Evolutionary conservation across 805 yeast species (phyloP), one percentile per base, ranked within the genome.

Genomic region (Candida pseudofarinosa): DNA sequence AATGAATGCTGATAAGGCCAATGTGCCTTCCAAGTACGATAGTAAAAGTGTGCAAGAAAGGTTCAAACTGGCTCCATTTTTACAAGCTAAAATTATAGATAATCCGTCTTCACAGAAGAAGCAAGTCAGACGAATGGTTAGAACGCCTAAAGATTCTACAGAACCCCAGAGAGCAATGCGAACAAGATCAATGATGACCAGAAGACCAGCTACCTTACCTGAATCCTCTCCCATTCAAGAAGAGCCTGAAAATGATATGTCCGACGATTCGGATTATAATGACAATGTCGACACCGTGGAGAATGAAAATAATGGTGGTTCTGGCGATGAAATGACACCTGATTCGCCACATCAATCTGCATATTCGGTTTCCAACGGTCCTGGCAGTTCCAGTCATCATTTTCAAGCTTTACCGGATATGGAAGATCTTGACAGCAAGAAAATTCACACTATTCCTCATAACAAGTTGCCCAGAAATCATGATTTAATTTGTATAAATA

Each of bases 21-120:
- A 62, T 41, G 55, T 60, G 4, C 55, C 73, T 3, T 64, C 73
- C 12, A 61, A 57, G 38, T 67, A 66, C 49, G 73, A 69, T 46
- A 59, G 62, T 45, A 67, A 69, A 41, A 61, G 67, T 39, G 65
- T 70, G 20, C 71, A 65, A 53, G 73, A 70, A 34, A 52, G 76
- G 40, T 70, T 70, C 53, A 70, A 69, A 47, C 71, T 65, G 71
- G 75, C 74, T 2, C 70, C 74, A 5, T 69, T 69, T 49, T 54
- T 66, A 18, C 71, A 58, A 53, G 69, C 67, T 19, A 68, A 67
- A 41, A 59, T 67, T n/a, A 60, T 69, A 32, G 73, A 67, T 43
- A 65, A 66, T 41, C 72, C 72, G 2, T 55, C 52, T 35, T 54
- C 55, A 47, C 46, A 47, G 38, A 47, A 61, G 41, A 49, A 59